Percentiles rank a stretch among this genome's conserved stretches.
These are phyloP conservation scores for Cryptosporidium canis DNA, from an alignment of 169 alveolate species.

Conservation along the genomic window DNA sequence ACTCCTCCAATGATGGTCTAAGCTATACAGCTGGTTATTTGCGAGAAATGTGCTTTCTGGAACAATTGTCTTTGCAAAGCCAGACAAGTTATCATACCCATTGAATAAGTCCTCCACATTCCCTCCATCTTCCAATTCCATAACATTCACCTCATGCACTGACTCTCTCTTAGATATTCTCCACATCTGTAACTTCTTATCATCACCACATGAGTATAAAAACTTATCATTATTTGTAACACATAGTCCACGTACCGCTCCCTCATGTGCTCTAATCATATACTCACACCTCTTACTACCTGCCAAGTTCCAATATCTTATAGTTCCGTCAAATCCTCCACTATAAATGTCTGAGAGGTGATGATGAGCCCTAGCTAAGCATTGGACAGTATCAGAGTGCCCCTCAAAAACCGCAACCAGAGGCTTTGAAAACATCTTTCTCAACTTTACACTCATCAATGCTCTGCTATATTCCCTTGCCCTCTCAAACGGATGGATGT, in stretches of 20 bases:
- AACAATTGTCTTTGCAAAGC: constrained; percentile 16
- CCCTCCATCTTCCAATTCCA: constrained; percentile 69
- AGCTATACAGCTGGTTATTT: constrained; percentile 42
- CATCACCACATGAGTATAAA: constrained; percentile 92
- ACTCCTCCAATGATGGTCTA: constrained; percentile 69
- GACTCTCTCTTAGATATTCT: constrained; percentile 50
- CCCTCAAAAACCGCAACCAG: constrained; percentile 93
- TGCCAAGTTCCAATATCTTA: constrained; percentile 93
- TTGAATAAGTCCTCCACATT: constrained; percentile 62
- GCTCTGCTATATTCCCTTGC: constrained; percentile 96
- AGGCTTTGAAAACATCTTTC: constrained; percentile 97
- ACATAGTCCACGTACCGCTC: constrained; percentile 92
- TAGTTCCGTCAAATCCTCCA: constrained; percentile 96
- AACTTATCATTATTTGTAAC: constrained; percentile 80
- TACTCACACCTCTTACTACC: constrained; percentile 82
- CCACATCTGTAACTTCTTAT: constrained; percentile 85
- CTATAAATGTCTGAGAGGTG: constrained; percentile 87
- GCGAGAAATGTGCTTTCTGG: constrained; percentile 52
- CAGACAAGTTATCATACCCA: constrained; percentile 60
- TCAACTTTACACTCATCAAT: constrained; percentile 94
- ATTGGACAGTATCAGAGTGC: constrained; percentile 95
- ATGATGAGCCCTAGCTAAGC: constrained; percentile 85
- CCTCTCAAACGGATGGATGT: constrained; percentile 88
- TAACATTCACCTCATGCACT: neutral
- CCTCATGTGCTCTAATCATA: constrained; percentile 92